phyloP scores from a whole-genome alignment of 176 grass and related monocot species.

The Metroxylon sagu region DNA sequence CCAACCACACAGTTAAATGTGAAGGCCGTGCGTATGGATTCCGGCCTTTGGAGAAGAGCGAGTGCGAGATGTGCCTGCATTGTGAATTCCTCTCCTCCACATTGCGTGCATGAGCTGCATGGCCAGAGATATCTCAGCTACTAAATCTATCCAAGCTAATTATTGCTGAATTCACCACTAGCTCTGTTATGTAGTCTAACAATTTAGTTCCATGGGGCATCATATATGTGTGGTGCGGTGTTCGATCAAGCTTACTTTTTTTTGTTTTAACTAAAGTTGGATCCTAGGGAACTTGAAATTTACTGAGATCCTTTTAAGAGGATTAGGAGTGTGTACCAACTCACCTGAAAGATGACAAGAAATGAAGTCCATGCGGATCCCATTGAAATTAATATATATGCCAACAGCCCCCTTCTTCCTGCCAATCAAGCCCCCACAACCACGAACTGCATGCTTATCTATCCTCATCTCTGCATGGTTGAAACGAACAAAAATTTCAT shows the following conservation, averaged over 20 bases:
- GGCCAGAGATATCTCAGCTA: too few relatives aligned
- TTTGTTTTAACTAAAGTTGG: too few relatives aligned
- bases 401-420: conserved; percentile 76
- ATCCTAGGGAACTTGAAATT: too few relatives aligned
- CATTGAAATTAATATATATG: conserved; percentile 47
- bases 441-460: conserved; percentile 38
- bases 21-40: conserved; percentile 19
- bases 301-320: too few relatives aligned
- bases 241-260: too few relatives aligned
- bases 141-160: too few relatives aligned
- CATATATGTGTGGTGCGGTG: too few relatives aligned
- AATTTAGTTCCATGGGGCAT: too few relatives aligned
- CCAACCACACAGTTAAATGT: conserved; percentile 50
- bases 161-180: too few relatives aligned
- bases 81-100: conserved; percentile 65
- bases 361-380: conserved; percentile 50
- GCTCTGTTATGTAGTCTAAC: too few relatives aligned
- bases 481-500: too few relatives aligned
- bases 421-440: conserved; percentile 43
- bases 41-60: conserved; percentile 37
- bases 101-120: conserved; percentile 44
- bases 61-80: conserved; percentile 42
- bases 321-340: not conserved
- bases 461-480: conserved; percentile 37
- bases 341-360: conserved; percentile 65